Conservation (phyloP, 2,329 filamentous ascomycete genomes). For the Claviceps monticola region DNA sequence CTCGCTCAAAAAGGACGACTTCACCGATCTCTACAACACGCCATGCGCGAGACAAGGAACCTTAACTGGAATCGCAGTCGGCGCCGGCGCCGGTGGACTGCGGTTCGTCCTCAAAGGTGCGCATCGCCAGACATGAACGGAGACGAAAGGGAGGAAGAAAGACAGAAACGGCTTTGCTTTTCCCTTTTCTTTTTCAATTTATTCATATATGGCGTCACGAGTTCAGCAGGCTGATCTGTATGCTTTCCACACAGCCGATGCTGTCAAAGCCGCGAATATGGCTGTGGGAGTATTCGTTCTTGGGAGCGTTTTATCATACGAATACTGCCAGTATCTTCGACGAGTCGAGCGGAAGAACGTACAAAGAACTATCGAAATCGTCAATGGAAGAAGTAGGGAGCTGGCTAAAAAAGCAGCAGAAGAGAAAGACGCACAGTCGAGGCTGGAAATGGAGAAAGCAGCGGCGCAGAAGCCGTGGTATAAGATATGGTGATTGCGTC, state of each 20-base stretch:
- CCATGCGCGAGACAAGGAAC: constrained; percentile 78
- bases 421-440: constrained; percentile 22
- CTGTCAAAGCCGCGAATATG: constrained; percentile 57
- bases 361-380: constrained; percentile 64
- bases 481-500: constrained; percentile 35
- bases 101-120: constrained; percentile 64
- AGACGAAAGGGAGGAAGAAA: background rate
- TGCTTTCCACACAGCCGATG: constrained; percentile 14
- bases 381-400: constrained; percentile 35
- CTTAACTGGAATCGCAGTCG: constrained; percentile 68
- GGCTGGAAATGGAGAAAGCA: constrained; percentile 18
- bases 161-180: background rate
- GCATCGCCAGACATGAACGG: background rate
- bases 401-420: constrained; percentile 31
- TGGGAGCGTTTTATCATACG: constrained; percentile 59
- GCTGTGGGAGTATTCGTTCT: constrained; percentile 65
- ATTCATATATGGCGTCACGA: background rate
- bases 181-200: background rate
- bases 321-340: constrained; percentile 69
- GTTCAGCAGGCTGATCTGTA: background rate
- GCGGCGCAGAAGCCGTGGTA: constrained; percentile 35
- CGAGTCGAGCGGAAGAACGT: constrained; percentile 68
- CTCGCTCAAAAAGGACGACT: constrained; percentile 54
- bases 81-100: constrained; percentile 60
- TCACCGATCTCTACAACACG: constrained; percentile 57